Evolutionary conservation across 2,329 filamentous ascomycete genomes (phyloP), one percentile per base, ranked within the genome.

Genomic region (Penicillium sp.): DNA sequence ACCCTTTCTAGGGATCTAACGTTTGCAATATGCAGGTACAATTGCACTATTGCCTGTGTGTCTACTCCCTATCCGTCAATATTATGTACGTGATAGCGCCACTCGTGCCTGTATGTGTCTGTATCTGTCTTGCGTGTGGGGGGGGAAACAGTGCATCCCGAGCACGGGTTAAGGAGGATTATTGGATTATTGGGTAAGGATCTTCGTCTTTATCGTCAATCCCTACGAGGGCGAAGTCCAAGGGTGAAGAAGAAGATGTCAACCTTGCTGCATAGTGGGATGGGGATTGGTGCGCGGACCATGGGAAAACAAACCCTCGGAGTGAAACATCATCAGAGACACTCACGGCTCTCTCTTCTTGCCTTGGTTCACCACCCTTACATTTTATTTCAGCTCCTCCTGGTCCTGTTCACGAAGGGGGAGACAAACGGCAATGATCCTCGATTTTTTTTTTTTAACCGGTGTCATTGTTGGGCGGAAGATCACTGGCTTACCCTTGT

Each of bases 91-190:
- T 51, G 49, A 40, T 52, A 13, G 52, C 29, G 37, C 34, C 48
- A 52, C 53, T 56, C 53, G 53, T 56, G 53, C 35, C 40, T 37
- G 53, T 55, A 9, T 50, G 31, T 49, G 16, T 50, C 20, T 52
- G 32, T 39, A 32, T 47, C 32, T 54, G 31, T 50, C 45, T 54
- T 54, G 38, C 44, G n/a, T 43, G 39, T 55, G 53, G 16, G 50
- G 34, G 24, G 45, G 35, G 11, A 7, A 48, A 37, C 14, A 13
- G n/a, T 55, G 53, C 48, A 52, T 46, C 32, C 13, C 10, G 48
- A 34, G 53, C 53, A 56, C 48, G 53, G 48, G 53, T 45, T 53
- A 39, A 51, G 43, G 50, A 32, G 4, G 20, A 52, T 46, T 55
- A 55, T 52, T 45, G 40, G 16, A 51, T 38, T 32, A 43, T 54